Base-by-base conservation (phyloP, 2,329 filamentous ascomycete genomes). In the Aureobasidium sp. region DNA sequence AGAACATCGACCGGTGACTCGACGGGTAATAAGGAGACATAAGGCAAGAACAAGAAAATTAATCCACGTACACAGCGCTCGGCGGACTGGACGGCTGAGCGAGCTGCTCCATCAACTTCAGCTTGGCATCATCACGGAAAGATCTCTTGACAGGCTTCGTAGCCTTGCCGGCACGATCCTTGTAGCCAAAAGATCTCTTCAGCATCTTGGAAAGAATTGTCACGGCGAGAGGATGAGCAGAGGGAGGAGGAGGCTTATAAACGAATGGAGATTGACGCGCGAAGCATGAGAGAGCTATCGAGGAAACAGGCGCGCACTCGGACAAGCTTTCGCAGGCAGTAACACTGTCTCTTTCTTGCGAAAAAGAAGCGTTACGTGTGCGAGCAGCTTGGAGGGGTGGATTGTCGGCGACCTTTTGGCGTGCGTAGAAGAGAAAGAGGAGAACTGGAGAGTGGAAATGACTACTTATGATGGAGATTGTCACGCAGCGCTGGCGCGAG, bases 131-230 rank as follows among this genome's bases (percentile, higher is more conserved):
- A 79, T 93, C 89, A 81, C 88, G 86, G 75, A 84, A 84, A 68
- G 82, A 84, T 82, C 88, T 94, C 82, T 87, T 90, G 71, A 77
- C 73, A 76, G 88, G 82, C 82, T 90, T 92, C 76, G 86, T 83
- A 77, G 88, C 83, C 86, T 96, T 97, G 80, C 90, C 89, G 76
- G 92, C 89, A 73, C 91, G 89, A 77, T 93, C 88, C 76, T 87
- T 88, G 69, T 88, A 87, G 76, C 87, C 83, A 81, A 94, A 92
- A 73, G 91, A 92, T 75, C 90, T 90, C 81, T 91, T 95, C 83
- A 96, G 96, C 90, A 96, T 96, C 77, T 74, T 81, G 79, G 22
- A 17, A 12, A 52, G 29, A 20, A 61, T 61, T 52, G 78, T 71
- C 76, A 78, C 78, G 78, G 69, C 65, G 67, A 45, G 63, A 61